phyloP scores from a whole-genome alignment of 805 yeast genomes.

The Cyberlindnera mycetangii region DNA sequence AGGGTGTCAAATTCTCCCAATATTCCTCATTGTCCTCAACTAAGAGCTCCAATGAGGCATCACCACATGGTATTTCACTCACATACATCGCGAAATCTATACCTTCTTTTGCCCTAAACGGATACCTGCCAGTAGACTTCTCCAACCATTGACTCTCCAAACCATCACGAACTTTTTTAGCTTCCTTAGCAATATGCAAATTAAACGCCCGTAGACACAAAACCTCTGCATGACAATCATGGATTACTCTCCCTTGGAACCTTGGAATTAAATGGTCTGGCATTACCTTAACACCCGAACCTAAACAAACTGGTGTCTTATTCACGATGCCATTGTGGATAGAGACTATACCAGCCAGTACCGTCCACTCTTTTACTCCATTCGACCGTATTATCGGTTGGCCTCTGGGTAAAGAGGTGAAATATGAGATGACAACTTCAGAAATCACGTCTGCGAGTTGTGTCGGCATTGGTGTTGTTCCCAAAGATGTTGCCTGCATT shows the following conservation, averaged over 20 bases:
- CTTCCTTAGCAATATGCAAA: conserved; percentile 21
- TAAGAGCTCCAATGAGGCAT: conserved; percentile 60
- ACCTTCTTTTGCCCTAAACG: conserved; percentile 34
- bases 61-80: conserved; percentile 90
- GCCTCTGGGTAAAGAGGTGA: conserved; percentile 33
- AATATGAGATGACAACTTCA: conserved; percentile 5
- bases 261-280: conserved; percentile 50
- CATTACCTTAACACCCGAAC: conserved; percentile 82
- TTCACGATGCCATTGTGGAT: conserved; percentile 12
- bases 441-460: conserved; percentile 8
- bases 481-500: background rate
- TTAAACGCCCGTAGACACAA: conserved; percentile 72
- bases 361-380: conserved; percentile 78
- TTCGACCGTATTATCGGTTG: conserved; percentile 63
- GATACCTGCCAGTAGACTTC: background rate
- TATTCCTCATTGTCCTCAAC: conserved; percentile 29
- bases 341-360: conserved; percentile 70
- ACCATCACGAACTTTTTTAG: conserved; percentile 8
- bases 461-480: background rate
- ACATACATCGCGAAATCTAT: conserved; percentile 56
- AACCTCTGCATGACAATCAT: conserved; percentile 91
- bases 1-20: conserved; percentile 16
- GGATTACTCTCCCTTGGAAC: conserved; percentile 62
- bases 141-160: conserved; percentile 15
- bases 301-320: conserved; percentile 31